These are phyloP conservation scores for Kingdonia uniflora DNA, from an alignment of 164 flowering plant genomes.

Conservation along the genomic window DNA sequence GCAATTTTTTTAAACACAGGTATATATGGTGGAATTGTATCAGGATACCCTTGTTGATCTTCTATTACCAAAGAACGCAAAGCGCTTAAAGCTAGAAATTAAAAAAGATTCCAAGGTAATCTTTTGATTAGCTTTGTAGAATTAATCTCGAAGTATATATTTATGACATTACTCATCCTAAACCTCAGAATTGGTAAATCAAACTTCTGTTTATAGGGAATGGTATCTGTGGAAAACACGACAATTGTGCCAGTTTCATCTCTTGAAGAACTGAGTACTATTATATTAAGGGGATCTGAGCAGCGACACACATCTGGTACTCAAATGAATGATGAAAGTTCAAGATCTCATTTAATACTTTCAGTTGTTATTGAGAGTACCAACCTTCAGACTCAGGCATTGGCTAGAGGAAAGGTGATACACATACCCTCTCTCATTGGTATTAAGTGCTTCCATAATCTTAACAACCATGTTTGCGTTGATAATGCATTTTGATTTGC, in stretches of 20 bases:
- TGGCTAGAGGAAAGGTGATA: constrained; percentile 87
- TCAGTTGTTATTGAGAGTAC: constrained; percentile 89
- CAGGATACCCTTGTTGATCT: constrained; percentile 94
- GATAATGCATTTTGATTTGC: neutral
- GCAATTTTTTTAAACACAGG: constrained; percentile 34
- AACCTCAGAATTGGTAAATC: neutral
- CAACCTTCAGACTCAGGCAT: constrained; percentile 84
- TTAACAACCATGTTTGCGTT: neutral
- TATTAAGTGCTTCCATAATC: neutral
- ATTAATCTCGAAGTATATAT: no score
- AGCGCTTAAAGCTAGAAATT: constrained; percentile 71
- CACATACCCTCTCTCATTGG: neutral
- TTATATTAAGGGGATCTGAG: constrained; percentile 75
- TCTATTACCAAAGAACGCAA: constrained; percentile 59
- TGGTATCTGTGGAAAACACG: constrained; percentile 91
- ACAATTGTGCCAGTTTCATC: constrained; percentile 60
- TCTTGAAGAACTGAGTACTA: constrained; percentile 56
- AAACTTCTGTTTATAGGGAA: constrained; percentile 43
- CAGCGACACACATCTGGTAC: constrained; percentile 86
- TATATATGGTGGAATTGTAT: constrained; percentile 90
- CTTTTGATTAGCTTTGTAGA: neutral
- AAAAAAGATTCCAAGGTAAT: constrained; percentile 90
- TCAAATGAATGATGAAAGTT: constrained; percentile 96
- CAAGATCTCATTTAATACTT: constrained; percentile 88
- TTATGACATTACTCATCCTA: no score